Conservation (phyloP, 2,329 filamentous ascomycete genomes). For the Monosporascus sp. region DNA sequence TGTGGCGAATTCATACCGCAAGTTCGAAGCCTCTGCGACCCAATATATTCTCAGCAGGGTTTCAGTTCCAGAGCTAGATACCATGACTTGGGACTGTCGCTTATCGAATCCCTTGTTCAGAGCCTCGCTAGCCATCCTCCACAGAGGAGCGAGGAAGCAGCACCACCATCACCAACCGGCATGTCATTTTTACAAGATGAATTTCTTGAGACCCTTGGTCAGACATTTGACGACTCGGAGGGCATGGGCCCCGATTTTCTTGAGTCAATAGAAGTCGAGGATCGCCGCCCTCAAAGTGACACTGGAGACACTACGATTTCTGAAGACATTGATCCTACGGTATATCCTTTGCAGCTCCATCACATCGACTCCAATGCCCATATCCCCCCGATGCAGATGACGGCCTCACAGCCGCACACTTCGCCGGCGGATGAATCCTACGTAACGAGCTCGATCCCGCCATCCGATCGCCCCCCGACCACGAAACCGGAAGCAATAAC, state of each 20-base stretch:
- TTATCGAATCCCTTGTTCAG: slow-evolving; percentile 36
- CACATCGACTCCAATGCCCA: slow-evolving; percentile 7
- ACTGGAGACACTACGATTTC: background rate
- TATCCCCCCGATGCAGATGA: slow-evolving; percentile 6
- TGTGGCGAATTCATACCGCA: slow-evolving; percentile 36
- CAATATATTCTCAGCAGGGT: slow-evolving; percentile 33
- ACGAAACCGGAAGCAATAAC: background rate
- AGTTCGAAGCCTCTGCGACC: slow-evolving; percentile 37
- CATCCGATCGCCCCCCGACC: slow-evolving; percentile 10
- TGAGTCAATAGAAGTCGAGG: slow-evolving; percentile 1
- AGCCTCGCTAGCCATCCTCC: slow-evolving; percentile 14
- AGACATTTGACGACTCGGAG: slow-evolving; percentile 8
- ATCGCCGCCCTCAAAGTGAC: background rate
- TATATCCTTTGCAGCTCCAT: slow-evolving; percentile 10
- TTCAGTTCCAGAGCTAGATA: slow-evolving; percentile 33
- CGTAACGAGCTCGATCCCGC: slow-evolving; percentile 8
- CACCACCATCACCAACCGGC: slow-evolving; percentile 9
- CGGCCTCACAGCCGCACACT: slow-evolving; percentile 5
- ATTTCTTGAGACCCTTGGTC: slow-evolving; percentile 16
- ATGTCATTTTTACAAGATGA: slow-evolving; percentile 13
- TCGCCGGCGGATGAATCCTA: slow-evolving; percentile 14
- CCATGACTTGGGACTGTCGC: slow-evolving; percentile 33
- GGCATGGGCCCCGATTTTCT: slow-evolving; percentile 7
- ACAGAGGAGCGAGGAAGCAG: slow-evolving; percentile 10
- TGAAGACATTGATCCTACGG: slow-evolving; percentile 1